Percentiles rank a stretch among this genome's conserved stretches.
phyloP scores from a whole-genome alignment of 2,329 filamentous ascomycete genomes.

The Dryadomyces sulphureus region DNA sequence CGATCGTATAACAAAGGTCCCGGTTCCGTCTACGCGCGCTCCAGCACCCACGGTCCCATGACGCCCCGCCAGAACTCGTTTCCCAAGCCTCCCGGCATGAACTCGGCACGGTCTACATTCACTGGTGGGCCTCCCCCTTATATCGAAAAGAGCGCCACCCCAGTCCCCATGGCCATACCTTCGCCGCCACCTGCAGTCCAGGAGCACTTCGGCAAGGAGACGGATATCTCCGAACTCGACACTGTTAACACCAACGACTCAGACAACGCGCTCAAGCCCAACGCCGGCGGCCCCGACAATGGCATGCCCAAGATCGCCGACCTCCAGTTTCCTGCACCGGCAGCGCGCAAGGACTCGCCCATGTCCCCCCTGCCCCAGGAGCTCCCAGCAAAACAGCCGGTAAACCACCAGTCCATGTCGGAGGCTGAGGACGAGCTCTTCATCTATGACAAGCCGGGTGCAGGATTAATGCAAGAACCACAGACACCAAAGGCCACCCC shows the following conservation, averaged over 20 bases:
- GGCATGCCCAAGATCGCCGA: slow-evolving; percentile 15
- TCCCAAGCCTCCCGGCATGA: neutral
- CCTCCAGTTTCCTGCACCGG: slow-evolving; percentile 22
- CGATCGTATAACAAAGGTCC: slow-evolving; percentile 32
- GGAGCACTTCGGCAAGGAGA: neutral
- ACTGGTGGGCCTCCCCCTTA: neutral
- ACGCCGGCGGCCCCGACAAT: neutral
- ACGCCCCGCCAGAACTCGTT: neutral
- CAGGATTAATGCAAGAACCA: neutral
- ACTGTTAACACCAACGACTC: neutral
- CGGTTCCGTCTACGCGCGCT: slow-evolving; percentile 32
- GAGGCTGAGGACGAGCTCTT: slow-evolving; percentile 10
- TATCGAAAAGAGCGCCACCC: neutral
- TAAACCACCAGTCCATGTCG: slow-evolving; percentile 7
- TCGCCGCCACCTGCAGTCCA: neutral
- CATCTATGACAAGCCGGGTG: slow-evolving; percentile 9
- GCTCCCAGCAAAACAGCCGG: neutral
- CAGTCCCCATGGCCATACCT: neutral
- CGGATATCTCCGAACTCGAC: slow-evolving; percentile 14
- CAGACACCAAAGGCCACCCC: neutral
- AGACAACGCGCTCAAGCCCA: neutral
- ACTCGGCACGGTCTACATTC: neutral
- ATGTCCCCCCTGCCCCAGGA: slow-evolving; percentile 5
- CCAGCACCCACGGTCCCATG: slow-evolving; percentile 19
- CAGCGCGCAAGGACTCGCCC: slow-evolving; percentile 15